A percentile compares a stretch with the other conserved stretches of the same genome.
These are phyloP conservation scores for Globisporangium cystogenes DNA, from an alignment of 352 stramenopile genomes.

Conservation along the genomic window DNA sequence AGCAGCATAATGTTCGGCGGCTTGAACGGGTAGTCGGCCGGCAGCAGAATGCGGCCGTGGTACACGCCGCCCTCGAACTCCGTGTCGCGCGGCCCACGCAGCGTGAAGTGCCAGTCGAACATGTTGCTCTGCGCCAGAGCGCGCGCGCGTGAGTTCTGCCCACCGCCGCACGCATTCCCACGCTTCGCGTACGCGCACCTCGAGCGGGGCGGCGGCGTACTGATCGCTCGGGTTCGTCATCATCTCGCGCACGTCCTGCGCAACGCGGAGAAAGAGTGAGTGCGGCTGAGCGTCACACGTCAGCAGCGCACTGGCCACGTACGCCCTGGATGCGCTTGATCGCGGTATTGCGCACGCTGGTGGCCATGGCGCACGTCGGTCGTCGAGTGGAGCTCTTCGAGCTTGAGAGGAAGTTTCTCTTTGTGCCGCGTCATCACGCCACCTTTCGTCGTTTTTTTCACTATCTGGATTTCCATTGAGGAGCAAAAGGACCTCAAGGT, in stretches of 20 bases:
- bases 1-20: constrained; percentile 98
- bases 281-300: too few relatives aligned
- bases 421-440: too few relatives aligned
- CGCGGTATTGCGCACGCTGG: constrained; percentile 67
- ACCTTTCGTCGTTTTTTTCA: too few relatives aligned
- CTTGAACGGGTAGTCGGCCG: constrained; percentile 94
- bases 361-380: constrained; percentile 26
- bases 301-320: too few relatives aligned
- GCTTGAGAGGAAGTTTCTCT: too few relatives aligned
- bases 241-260: constrained; percentile 83
- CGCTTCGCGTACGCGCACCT: too few relatives aligned
- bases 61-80: constrained; percentile 98
- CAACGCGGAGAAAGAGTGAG: neutral
- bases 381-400: too few relatives aligned
- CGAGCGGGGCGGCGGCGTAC: constrained; percentile 68
- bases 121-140: constrained; percentile 88
- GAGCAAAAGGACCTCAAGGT: too few relatives aligned
- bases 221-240: constrained; percentile 85
- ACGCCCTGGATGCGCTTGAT: constrained; percentile 86
- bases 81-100: constrained; percentile 94
- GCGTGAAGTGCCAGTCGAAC: constrained; percentile 97
- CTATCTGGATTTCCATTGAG: too few relatives aligned
- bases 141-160: too few relatives aligned
- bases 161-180: too few relatives aligned
- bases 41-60: constrained; percentile 96